These are phyloP conservation scores for Lepidium sativum DNA, from an alignment of 345 rosid genomes.

Conservation along the genomic window DNA sequence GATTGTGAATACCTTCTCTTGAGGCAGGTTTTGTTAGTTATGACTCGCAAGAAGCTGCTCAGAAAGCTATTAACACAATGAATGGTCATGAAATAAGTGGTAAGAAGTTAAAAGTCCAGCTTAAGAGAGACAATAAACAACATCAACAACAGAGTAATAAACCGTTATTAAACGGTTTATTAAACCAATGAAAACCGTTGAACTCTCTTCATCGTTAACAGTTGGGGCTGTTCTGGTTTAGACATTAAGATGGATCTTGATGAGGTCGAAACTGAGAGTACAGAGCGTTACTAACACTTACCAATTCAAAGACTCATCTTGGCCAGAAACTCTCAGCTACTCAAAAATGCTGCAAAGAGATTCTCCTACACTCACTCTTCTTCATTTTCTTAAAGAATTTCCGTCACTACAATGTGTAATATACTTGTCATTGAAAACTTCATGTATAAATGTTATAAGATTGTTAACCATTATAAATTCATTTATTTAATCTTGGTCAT, in stretches of 20 bases:
- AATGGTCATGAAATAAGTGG: conserved; percentile 85
- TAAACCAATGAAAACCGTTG: conserved; percentile 3
- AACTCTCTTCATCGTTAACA: conserved; percentile 3
- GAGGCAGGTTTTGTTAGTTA: conserved; percentile 92
- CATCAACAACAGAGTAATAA: conserved; percentile 22
- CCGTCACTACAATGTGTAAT: conserved; percentile 39
- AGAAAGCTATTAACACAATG: conserved; percentile 72
- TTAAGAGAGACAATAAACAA: conserved; percentile 78
- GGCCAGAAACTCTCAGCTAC: background rate
- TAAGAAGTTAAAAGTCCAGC: conserved; percentile 96
- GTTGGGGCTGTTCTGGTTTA: conserved; percentile 7
- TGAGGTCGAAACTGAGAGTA: background rate
- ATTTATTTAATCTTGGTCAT: background rate
- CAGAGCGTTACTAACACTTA: background rate
- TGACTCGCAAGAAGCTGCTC: conserved; percentile 75
- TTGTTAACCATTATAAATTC: conserved; percentile 1
- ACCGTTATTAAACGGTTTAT: conserved; percentile 12
- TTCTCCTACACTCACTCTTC: conserved; percentile 37
- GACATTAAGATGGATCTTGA: conserved; percentile 1
- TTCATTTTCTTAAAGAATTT: conserved; percentile 22
- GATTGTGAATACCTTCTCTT: background rate
- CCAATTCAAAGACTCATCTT: background rate
- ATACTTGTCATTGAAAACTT: conserved; percentile 47
- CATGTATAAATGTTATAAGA: background rate
- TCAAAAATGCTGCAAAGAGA: background rate